Evolutionary conservation across 1,284 basidiomycete species (phyloP).

Genomic region (Schizopora paradoxa): DNA sequence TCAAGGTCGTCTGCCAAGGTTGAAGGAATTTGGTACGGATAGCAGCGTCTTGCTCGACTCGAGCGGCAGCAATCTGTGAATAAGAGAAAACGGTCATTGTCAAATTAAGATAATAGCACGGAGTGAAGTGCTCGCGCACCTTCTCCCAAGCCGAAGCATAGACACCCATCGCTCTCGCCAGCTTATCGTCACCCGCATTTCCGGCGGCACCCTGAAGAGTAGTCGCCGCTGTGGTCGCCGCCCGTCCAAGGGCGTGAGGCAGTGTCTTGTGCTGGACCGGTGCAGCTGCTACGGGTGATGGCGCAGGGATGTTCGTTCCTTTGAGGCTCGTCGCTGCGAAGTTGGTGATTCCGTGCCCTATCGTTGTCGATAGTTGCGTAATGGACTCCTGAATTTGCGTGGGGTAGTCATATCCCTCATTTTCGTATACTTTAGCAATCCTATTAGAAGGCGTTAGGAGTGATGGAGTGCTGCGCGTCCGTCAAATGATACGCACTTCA

Average conservation of each 20-base stretch:
- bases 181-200: constrained; percentile 55
- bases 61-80: constrained; percentile 66
- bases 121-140: constrained; percentile 22
- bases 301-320: constrained; percentile 80
- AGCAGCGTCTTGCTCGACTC: constrained; percentile 76
- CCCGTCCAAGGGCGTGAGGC: constrained; percentile 86
- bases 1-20: constrained; percentile 89
- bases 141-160: constrained; percentile 87
- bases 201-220: constrained; percentile 41
- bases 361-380: constrained; percentile 63
- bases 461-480: not conserved
- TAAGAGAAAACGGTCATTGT: not conserved
- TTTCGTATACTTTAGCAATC: constrained; percentile 82
- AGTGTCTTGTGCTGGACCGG: constrained; percentile 84
- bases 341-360: constrained; percentile 75
- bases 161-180: constrained; percentile 71
- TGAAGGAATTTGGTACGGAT: constrained; percentile 75
- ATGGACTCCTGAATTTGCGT: constrained; percentile 73
- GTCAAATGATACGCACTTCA: constrained; percentile 53
- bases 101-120: not conserved
- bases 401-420: constrained; percentile 87
- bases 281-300: constrained; percentile 55
- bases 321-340: constrained; percentile 90
- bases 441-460: constrained; percentile 32
- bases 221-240: constrained; percentile 67